Evolutionary conservation across 768 basidiomycete species (phyloP).

Genomic region (Amanita subjunquillea): DNA sequence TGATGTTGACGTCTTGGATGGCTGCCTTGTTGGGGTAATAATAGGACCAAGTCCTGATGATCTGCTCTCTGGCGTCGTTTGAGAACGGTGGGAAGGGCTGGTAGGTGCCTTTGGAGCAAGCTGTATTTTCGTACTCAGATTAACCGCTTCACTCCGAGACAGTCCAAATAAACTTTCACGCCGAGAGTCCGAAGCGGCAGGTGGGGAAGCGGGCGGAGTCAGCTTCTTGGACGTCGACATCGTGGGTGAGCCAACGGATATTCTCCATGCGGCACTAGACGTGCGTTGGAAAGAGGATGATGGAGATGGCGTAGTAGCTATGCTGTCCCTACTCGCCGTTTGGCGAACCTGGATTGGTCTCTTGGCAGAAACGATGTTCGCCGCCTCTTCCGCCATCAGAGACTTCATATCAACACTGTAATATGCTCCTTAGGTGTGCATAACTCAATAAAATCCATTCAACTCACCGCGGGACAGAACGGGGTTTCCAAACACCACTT

Average conservation of each 20-base stretch:
- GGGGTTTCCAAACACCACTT: constrained; percentile 37
- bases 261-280: background rate
- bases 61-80: constrained; percentile 9
- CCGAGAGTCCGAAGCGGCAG: background rate
- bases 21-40: constrained; percentile 48
- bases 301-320: background rate
- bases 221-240: background rate
- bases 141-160: background rate
- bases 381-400: constrained; percentile 74
- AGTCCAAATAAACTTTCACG: background rate
- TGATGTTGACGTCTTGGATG: constrained; percentile 10
- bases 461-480: constrained; percentile 41
- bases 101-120: background rate
- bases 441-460: constrained; percentile 4
- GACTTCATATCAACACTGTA: constrained; percentile 72
- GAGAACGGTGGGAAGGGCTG: background rate
- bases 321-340: background rate
- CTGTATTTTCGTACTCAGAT: background rate
- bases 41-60: constrained; percentile 43
- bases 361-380: constrained; percentile 1
- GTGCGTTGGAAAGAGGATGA: background rate
- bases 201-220: background rate
- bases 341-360: background rate
- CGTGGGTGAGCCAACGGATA: background rate
- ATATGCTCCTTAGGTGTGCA: constrained; percentile 3